phyloP scores from a whole-genome alignment of 805 yeast species.

The Naumovozyma castellii region DNA sequence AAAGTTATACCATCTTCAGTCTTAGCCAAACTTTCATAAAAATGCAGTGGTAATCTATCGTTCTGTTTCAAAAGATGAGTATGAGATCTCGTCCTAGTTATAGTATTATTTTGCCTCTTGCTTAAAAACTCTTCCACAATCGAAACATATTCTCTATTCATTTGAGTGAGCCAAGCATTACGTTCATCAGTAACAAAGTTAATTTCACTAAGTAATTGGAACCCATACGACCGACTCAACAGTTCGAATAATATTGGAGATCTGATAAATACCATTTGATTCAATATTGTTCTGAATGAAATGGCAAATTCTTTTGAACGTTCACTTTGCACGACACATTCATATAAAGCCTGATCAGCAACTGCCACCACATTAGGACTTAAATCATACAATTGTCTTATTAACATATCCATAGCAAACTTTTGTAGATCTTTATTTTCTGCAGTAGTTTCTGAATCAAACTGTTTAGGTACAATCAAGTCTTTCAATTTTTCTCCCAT shows the following conservation, averaged over 20 bases:
- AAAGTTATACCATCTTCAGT: slow-evolving; percentile 71
- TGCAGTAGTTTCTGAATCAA: not conserved
- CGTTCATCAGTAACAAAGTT: slow-evolving; percentile 59
- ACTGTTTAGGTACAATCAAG: slow-evolving; percentile 1
- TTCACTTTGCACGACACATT: slow-evolving; percentile 39
- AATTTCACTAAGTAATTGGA: slow-evolving; percentile 47
- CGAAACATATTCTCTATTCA: slow-evolving; percentile 38
- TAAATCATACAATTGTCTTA: slow-evolving; percentile 62
- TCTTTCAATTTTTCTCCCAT: slow-evolving; percentile 30
- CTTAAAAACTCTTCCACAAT: slow-evolving; percentile 37
- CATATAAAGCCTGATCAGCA: slow-evolving; percentile 48
- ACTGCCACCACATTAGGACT: slow-evolving; percentile 44
- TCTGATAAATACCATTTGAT: slow-evolving; percentile 42
- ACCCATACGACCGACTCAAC: slow-evolving; percentile 60
- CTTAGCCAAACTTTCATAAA: slow-evolving; percentile 69
- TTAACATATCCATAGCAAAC: slow-evolving; percentile 38
- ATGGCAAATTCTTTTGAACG: slow-evolving; percentile 15
- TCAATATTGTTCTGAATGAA: slow-evolving; percentile 22
- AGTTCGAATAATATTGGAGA: slow-evolving; percentile 54
- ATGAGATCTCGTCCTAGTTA: not conserved
- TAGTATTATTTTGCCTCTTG: slow-evolving; percentile 9
- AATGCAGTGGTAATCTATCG: slow-evolving; percentile 46
- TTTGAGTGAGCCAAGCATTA: slow-evolving; percentile 51
- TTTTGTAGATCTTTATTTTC: slow-evolving; percentile 6
- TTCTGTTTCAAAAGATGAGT: not conserved